These are phyloP conservation scores for Mrakia frigida DNA, from an alignment of 768 basidiomycete genomes.

Conservation along the genomic window DNA sequence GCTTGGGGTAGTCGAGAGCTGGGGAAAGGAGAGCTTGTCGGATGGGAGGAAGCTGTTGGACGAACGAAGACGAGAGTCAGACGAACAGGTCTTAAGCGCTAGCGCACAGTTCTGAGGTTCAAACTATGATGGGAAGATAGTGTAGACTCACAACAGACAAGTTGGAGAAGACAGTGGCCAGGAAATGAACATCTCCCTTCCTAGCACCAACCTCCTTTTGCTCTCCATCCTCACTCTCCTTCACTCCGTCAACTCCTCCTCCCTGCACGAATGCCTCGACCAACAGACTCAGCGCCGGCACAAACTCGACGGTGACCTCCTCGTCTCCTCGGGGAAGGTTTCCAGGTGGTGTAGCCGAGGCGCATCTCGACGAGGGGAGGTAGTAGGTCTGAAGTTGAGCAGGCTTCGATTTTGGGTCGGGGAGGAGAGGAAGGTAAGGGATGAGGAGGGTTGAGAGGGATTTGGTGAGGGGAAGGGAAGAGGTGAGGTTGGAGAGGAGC, in stretches of 20 bases:
- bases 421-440: conserved; percentile 48
- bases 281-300: conserved; percentile 66
- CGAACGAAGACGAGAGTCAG: background rate
- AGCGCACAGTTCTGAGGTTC: background rate
- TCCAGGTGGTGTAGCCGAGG: conserved; percentile 65
- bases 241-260: conserved; percentile 44
- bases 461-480: conserved; percentile 63
- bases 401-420: conserved; percentile 43
- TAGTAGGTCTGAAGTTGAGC: conserved; percentile 57
- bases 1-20: conserved; percentile 42
- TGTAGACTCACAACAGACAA: conserved; percentile 61
- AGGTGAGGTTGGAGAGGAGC: conserved; percentile 89
- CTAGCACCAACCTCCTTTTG: conserved; percentile 35
- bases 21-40: conserved; percentile 69
- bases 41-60: conserved; percentile 63
- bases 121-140: background rate
- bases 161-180: conserved; percentile 92
- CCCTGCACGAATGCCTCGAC: conserved; percentile 82
- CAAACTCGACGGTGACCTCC: conserved; percentile 47
- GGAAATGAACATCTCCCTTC: conserved; percentile 81
- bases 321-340: conserved; percentile 41
- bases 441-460: conserved; percentile 63
- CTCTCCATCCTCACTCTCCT: conserved; percentile 52
- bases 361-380: conserved; percentile 70
- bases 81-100: background rate